Evolutionary conservation across 441 rosid species (phyloP).

Genomic region (Aleurites moluccanus): DNA sequence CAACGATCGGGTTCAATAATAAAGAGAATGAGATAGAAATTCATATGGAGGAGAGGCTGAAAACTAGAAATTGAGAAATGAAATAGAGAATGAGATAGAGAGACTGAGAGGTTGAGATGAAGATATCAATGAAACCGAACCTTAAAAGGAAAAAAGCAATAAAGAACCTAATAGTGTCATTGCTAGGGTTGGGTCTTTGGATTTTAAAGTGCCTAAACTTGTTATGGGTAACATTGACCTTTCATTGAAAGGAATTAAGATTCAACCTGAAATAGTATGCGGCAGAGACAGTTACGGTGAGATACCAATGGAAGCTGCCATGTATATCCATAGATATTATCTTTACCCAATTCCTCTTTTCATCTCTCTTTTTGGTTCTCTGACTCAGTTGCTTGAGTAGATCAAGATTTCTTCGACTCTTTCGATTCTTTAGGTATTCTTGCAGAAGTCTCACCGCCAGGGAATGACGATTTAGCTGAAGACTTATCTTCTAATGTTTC

Average conservation of each 20-base stretch:
- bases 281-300: constrained; percentile 34
- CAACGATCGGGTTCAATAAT: too few relatives aligned
- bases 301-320: constrained; percentile 61
- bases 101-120: too few relatives aligned
- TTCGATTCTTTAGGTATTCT: constrained; percentile 80
- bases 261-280: constrained; percentile 39
- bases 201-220: constrained; percentile 29
- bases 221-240: constrained; percentile 38
- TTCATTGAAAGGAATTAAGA: constrained; percentile 37
- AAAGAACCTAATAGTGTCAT: too few relatives aligned
- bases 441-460: constrained; percentile 27
- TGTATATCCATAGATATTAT: constrained; percentile 36
- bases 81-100: too few relatives aligned
- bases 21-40: too few relatives aligned
- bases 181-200: constrained; percentile 34
- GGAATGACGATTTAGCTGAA: constrained; percentile 26
- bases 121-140: too few relatives aligned
- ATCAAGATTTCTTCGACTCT: constrained; percentile 79
- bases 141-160: too few relatives aligned
- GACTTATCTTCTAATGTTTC: constrained; percentile 25
- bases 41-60: too few relatives aligned
- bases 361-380: constrained; percentile 78
- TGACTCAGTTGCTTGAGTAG: constrained; percentile 76
- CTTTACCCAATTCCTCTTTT: constrained; percentile 39
- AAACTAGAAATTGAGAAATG: too few relatives aligned